These are phyloP conservation scores for Pythium volutum DNA, from an alignment of 352 stramenopile genomes.

Conservation along the genomic window DNA sequence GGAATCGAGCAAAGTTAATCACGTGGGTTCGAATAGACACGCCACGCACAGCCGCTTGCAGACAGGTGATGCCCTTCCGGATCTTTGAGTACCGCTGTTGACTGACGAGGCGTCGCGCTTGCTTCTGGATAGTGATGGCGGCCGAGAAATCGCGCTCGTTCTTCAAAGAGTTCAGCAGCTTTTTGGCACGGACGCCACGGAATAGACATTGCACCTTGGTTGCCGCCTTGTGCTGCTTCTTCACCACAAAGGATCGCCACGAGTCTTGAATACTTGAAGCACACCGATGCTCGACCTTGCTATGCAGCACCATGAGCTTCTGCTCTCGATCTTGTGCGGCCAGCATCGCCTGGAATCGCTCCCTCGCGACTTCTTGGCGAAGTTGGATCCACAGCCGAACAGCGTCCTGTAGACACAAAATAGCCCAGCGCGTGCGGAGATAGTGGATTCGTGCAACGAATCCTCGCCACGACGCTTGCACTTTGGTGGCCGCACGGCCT, in stretches of 20 bases:
- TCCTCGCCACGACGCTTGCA: constrained; percentile 6
- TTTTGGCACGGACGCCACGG: constrained; percentile 23
- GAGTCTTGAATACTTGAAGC: constrained; percentile 31
- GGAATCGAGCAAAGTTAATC: constrained; percentile 17
- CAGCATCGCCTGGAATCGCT: constrained; percentile 23
- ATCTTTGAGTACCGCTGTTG: not conserved
- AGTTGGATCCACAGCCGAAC: constrained; percentile 18
- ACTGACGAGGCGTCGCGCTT: not conserved
- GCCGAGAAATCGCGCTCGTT: constrained; percentile 22
- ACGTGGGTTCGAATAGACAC: not conserved
- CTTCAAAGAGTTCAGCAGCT: constrained; percentile 29
- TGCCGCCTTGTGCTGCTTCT: constrained; percentile 19
- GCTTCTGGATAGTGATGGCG: constrained; percentile 14
- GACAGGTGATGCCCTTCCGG: not conserved
- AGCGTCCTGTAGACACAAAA: constrained; percentile 1
- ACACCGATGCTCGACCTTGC: constrained; percentile 22
- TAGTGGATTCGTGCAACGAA: not conserved
- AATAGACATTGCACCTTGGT: constrained; percentile 33
- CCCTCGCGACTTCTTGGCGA: constrained; percentile 8
- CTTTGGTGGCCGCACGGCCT: not conserved
- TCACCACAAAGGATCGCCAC: constrained; percentile 24
- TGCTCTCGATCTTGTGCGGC: constrained; percentile 19
- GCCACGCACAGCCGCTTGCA: constrained; percentile 16
- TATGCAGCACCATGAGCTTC: constrained; percentile 14
- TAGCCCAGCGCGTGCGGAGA: not conserved